These are phyloP conservation scores for Boletus eberwhitei DNA, from an alignment of 768 basidiomycete genomes.

Conservation along the genomic window DNA sequence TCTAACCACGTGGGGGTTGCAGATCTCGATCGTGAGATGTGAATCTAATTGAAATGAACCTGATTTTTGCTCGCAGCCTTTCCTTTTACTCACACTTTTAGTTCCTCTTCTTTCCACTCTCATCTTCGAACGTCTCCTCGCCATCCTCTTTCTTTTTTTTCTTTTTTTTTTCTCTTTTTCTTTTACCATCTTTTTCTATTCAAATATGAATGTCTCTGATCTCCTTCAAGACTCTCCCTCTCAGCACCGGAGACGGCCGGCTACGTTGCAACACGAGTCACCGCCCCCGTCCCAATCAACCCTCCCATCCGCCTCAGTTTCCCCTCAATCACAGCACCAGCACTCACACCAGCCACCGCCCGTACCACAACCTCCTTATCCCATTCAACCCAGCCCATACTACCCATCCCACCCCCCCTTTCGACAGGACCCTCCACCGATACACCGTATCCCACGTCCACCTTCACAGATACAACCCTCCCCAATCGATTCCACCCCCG, in stretches of 20 bases:
- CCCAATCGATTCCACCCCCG: constrained; percentile 27
- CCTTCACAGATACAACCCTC: constrained; percentile 30
- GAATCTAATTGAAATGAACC: constrained; percentile 35
- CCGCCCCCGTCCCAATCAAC: constrained; percentile 28
- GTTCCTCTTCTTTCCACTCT: constrained; percentile 29
- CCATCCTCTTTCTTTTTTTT: background rate
- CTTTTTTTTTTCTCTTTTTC: background rate
- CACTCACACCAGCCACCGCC: constrained; percentile 21
- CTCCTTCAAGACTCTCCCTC: constrained; percentile 70
- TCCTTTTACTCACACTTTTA: constrained; percentile 28
- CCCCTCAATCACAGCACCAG: constrained; percentile 31
- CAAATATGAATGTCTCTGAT: constrained; percentile 62
- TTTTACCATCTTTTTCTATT: background rate
- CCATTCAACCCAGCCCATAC: constrained; percentile 24
- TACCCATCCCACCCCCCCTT: constrained; percentile 18
- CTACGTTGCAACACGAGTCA: constrained; percentile 24
- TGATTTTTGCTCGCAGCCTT: constrained; percentile 28
- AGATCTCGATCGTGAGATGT: constrained; percentile 34
- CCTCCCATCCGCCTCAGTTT: constrained; percentile 29
- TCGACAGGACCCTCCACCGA: constrained; percentile 17
- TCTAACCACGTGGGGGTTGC: constrained; percentile 26
- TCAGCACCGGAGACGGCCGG: constrained; percentile 41
- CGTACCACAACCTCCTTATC: constrained; percentile 16
- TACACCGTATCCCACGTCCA: constrained; percentile 30
- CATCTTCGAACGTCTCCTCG: constrained; percentile 15